These are phyloP conservation scores for Aspergillus piperis DNA, from an alignment of 2,329 filamentous ascomycete genomes.

Conservation along the genomic window DNA sequence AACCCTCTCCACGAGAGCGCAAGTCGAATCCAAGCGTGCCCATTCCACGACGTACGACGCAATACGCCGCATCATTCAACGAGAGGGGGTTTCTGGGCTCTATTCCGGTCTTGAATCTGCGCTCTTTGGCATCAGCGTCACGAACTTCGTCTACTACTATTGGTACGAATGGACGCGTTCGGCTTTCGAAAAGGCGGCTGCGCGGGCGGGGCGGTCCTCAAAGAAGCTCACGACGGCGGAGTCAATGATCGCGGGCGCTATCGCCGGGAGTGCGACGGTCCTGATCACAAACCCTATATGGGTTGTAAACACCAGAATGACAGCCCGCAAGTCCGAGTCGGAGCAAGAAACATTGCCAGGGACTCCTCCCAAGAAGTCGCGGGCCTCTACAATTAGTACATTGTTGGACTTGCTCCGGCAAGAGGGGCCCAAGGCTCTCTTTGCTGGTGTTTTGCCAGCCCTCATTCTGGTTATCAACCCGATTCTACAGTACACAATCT, in stretches of 20 bases:
- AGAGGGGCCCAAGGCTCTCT: constrained; percentile 82
- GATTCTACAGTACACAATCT: constrained; percentile 97
- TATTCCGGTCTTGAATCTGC: constrained; percentile 93
- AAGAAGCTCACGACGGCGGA: constrained; percentile 88
- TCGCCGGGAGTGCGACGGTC: constrained; percentile 92
- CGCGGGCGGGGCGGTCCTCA: constrained; percentile 69
- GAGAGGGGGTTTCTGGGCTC: constrained; percentile 84
- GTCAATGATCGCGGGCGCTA: constrained; percentile 90
- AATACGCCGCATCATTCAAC: constrained; percentile 80
- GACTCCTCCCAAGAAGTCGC: constrained; percentile 53
- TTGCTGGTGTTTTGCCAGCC: constrained; percentile 88
- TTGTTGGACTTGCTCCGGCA: constrained; percentile 76
- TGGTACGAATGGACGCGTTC: constrained; percentile 97
- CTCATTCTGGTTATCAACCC: constrained; percentile 96
- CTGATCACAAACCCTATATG: constrained; percentile 98
- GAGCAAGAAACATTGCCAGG: constrained; percentile 46
- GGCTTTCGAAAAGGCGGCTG: constrained; percentile 75
- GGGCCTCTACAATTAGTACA: constrained; percentile 73
- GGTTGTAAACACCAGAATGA: constrained; percentile 99
- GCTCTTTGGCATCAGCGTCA: constrained; percentile 95
- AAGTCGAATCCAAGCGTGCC: constrained; percentile 94
- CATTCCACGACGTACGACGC: constrained; percentile 82
- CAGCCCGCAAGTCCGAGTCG: constrained; percentile 71
- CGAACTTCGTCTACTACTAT: constrained; percentile 99
- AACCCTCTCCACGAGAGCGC: constrained; percentile 93